Evolutionary conservation across 257 asterid genomes (phyloP), one percentile per base, ranked within the genome.

Genomic region (Solanum clarkiae): DNA sequence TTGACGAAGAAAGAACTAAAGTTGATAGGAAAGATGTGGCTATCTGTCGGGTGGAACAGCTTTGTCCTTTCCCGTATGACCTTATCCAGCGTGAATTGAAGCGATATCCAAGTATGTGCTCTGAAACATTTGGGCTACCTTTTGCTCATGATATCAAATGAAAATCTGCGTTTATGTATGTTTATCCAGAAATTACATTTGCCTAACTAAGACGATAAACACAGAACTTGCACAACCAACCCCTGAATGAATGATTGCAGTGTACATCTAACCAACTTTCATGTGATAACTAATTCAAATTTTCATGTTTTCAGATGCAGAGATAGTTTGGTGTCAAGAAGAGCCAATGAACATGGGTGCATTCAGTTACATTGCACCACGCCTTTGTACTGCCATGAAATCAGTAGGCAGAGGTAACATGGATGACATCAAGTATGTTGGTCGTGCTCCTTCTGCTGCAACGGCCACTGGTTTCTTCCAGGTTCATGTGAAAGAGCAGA

Each of bases 381-480:
- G 88, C 57, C 87, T 88, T n/a, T 79, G 81, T 55, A 86, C 90
- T 16, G 88, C 87, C 47, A 87, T 87, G 85, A 84, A 84, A 62
- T 69, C 87, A 75, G 62, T 89, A 32, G 91, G 86, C 70, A 92
- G 98, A 86, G 98, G 99, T n/a, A 88, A 84, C n/a, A 77, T 91
- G 53, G 94, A 96, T 15, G 95, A 94, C 81, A 88, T 96, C 89
- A 96, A 96, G 87, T 94, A 96, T 26, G 90, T 85, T 0, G 99
- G 99, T 8, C 98, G 98, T 22, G 93, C 94, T 80, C 94, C 99
- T 14, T 96, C 99, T 79, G 99, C 99, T 1, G 96, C 99, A 59
- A 93, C 99, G 2, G 99, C 99, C 68, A 96, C 99, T 32, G 99
- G 99, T 54, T 96, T 94, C 83, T 87, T 84, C 80, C 90, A 88